Conservation (phyloP, 106 monocot species). For the Dendrobium officinale region DNA sequence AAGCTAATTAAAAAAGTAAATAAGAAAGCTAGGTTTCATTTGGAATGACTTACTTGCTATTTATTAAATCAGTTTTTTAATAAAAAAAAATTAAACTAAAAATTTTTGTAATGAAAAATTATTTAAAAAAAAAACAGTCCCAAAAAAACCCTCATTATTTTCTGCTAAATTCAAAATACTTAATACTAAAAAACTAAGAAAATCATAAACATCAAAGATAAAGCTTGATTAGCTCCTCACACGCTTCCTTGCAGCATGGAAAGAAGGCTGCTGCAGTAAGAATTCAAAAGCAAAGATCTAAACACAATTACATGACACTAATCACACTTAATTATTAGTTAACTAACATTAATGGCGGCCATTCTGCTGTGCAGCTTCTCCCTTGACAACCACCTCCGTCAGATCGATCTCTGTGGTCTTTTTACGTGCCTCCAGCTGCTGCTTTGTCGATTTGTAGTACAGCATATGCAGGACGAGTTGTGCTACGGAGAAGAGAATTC, state of each 20-base stretch:
- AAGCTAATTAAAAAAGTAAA: too few relatives aligned
- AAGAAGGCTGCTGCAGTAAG: not conserved
- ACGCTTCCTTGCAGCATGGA: not conserved
- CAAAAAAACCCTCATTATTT: too few relatives aligned
- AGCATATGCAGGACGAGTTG: not conserved
- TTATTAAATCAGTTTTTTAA: too few relatives aligned
- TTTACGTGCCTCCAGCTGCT: constrained; percentile 6
- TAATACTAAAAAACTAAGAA: not conserved
- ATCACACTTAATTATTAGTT: not conserved
- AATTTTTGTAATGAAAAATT: too few relatives aligned
- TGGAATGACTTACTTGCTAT: too few relatives aligned
- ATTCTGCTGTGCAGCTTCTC: constrained; percentile 2
- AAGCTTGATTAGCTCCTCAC: not conserved
- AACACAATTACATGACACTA: not conserved
- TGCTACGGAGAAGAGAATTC: not conserved
- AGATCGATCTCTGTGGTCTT: constrained; percentile 14
- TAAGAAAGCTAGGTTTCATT: too few relatives aligned
- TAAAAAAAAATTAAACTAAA: too few relatives aligned
- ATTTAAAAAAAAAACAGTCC: too few relatives aligned
- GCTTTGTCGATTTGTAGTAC: not conserved
- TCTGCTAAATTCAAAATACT: too few relatives aligned
- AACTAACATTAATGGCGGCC: not conserved
- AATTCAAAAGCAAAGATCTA: not conserved
- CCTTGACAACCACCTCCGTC: constrained; percentile 13
- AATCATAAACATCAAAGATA: too few relatives aligned